phyloP scores from a whole-genome alignment of 1,139 yeast genomes.

The Pichia sp. region DNA sequence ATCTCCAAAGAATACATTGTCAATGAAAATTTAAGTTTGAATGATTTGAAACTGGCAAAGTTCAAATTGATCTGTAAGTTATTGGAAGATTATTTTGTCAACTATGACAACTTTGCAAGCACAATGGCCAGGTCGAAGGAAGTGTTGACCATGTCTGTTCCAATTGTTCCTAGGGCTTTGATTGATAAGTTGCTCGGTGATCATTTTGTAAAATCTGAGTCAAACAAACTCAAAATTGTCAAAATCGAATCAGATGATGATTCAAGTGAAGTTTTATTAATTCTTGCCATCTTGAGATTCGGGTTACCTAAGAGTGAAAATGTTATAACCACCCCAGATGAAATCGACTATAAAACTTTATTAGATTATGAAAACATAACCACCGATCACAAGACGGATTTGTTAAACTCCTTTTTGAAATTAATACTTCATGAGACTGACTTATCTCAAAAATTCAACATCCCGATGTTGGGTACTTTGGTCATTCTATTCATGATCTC shows the following conservation, averaged over 20 bases:
- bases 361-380: constrained; percentile 10
- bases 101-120: constrained; percentile 13
- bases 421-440: constrained; percentile 21
- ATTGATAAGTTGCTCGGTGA: constrained; percentile 10
- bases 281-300: constrained; percentile 21
- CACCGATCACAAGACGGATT: constrained; percentile 21
- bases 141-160: constrained; percentile 9
- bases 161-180: constrained; percentile 20
- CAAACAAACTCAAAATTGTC: constrained; percentile 17
- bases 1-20: constrained; percentile 5
- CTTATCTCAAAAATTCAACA: constrained; percentile 15
- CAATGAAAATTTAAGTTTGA: constrained; percentile 2
- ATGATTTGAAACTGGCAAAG: constrained; percentile 8
- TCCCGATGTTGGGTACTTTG: constrained; percentile 22
- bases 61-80: constrained; percentile 13
- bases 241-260: constrained; percentile 19
- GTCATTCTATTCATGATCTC: constrained; percentile 22
- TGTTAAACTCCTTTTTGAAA: constrained; percentile 19
- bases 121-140: constrained; percentile 5
- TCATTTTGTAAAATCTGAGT: constrained; percentile 15
- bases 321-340: constrained; percentile 8
- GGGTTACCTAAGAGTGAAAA: constrained; percentile 13
- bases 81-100: constrained; percentile 17
- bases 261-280: constrained; percentile 22
- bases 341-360: constrained; percentile 12